Evolutionary conservation across 257 asterid species (phyloP).

Genomic region (Primulina huaijiensis): DNA sequence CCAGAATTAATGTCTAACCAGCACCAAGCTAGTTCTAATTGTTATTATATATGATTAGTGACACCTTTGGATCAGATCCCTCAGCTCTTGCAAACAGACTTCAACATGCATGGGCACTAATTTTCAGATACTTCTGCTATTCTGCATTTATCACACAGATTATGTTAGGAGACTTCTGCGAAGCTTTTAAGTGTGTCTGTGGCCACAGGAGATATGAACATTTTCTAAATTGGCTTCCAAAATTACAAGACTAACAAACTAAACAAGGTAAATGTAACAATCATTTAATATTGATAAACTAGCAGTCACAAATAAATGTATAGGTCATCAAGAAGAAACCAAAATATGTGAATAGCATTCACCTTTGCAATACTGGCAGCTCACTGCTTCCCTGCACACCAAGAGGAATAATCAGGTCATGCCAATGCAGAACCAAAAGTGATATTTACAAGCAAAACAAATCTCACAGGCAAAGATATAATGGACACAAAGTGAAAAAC

Average conservation of each 20-base stretch:
- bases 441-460: slow-evolving; percentile 10
- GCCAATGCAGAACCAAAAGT: slow-evolving; percentile 23
- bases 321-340: slow-evolving; percentile 20
- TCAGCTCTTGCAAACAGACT: not conserved
- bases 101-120: not conserved
- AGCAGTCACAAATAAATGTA: slow-evolving; percentile 18
- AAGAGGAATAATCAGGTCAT: slow-evolving; percentile 30
- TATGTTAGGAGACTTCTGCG: not conserved
- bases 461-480: slow-evolving; percentile 1
- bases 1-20: not conserved
- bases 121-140: not conserved
- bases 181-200: not conserved
- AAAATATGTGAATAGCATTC: slow-evolving; percentile 20
- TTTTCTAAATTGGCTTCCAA: not conserved
- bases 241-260: not conserved
- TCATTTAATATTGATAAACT: slow-evolving; percentile 10
- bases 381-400: slow-evolving; percentile 83
- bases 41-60: not conserved
- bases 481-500: not conserved
- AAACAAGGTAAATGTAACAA: slow-evolving; percentile 13
- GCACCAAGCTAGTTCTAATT: not conserved
- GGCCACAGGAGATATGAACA: not conserved
- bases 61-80: slow-evolving; percentile 6
- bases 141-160: not conserved
- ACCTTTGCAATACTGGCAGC: slow-evolving; percentile 85